Conservation (phyloP, 2,329 filamentous ascomycete genomes). For the Cladosporium oxysporum region DNA sequence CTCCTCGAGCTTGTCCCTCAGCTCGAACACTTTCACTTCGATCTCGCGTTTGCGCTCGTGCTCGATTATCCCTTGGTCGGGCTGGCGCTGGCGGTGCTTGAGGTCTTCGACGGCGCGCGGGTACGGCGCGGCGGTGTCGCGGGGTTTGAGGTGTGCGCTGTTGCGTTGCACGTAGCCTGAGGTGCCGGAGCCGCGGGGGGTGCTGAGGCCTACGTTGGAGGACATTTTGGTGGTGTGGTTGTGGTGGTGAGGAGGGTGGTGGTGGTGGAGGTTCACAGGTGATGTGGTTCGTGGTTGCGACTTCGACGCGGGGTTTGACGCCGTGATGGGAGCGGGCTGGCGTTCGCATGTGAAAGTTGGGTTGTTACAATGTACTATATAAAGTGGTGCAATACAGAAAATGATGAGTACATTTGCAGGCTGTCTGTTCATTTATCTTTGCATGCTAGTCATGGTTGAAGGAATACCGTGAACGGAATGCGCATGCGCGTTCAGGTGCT, state of each 20-base stretch:
- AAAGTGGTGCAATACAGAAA: neutral
- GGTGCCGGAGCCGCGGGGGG: conserved; percentile 90
- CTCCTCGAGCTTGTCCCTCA: conserved; percentile 89
- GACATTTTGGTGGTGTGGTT: conserved; percentile 63
- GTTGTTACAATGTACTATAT: neutral
- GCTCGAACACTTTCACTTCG: conserved; percentile 89
- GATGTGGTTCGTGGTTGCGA: neutral
- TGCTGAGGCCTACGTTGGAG: conserved; percentile 93
- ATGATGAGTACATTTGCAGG: neutral
- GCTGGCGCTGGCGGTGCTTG: conserved; percentile 76
- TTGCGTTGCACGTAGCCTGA: conserved; percentile 98
- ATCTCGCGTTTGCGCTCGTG: conserved; percentile 90
- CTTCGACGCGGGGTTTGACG: neutral
- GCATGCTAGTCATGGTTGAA: neutral
- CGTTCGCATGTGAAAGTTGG: neutral
- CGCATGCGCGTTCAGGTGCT: neutral
- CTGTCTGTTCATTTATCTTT: neutral
- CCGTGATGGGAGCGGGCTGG: neutral
- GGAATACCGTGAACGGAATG: neutral
- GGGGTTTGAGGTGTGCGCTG: conserved; percentile 80
- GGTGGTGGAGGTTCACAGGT: neutral
- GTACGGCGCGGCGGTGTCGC: conserved; percentile 79
- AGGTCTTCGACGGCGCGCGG: conserved; percentile 62
- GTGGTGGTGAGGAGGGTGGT: neutral
- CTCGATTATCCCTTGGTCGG: conserved; percentile 89